A percentile compares a stretch with the other conserved stretches of the same genome.
These are phyloP conservation scores for Russula foetens DNA, from an alignment of 768 basidiomycete genomes.

Conservation along the genomic window DNA sequence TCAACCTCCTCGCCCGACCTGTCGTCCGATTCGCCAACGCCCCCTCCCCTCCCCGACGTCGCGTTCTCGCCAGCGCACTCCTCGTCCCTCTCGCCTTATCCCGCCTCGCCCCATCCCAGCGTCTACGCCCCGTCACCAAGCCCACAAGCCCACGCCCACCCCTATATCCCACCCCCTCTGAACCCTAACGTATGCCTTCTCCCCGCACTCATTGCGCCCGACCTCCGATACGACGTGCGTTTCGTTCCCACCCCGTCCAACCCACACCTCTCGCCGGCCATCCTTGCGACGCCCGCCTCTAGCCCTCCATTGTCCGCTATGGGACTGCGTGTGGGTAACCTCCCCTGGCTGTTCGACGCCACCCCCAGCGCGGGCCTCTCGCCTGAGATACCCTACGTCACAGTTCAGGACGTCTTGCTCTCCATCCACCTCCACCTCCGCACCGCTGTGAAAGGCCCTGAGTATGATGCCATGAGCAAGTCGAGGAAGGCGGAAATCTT, in stretches of 20 bases:
- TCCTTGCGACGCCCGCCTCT: not conserved
- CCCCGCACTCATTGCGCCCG: not conserved
- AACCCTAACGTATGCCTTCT: not conserved
- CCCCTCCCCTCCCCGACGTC: constrained; percentile 6
- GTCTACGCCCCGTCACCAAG: not conserved
- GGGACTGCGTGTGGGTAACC: not conserved
- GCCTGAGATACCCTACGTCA: not conserved
- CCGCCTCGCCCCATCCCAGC: not conserved
- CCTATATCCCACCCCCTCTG: not conserved
- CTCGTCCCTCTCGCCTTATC: not conserved
- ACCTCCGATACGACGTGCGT: not conserved
- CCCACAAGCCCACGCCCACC: not conserved
- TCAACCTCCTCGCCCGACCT: not conserved
- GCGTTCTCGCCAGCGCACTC: constrained; percentile 1
- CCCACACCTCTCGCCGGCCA: not conserved
- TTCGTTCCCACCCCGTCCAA: not conserved
- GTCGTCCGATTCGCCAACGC: constrained; percentile 6
- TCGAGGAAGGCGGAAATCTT: not conserved
- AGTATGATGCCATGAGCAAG: not conserved
- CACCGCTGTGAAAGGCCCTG: not conserved
- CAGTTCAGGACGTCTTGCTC: not conserved
- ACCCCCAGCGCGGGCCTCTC: not conserved
- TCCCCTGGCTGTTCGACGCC: constrained; percentile 1
- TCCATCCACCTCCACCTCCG: constrained; percentile 3
- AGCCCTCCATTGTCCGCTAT: not conserved